Conservation (phyloP, 495 filamentous ascomycete genomes). For the Penicillium turbatum region DNA sequence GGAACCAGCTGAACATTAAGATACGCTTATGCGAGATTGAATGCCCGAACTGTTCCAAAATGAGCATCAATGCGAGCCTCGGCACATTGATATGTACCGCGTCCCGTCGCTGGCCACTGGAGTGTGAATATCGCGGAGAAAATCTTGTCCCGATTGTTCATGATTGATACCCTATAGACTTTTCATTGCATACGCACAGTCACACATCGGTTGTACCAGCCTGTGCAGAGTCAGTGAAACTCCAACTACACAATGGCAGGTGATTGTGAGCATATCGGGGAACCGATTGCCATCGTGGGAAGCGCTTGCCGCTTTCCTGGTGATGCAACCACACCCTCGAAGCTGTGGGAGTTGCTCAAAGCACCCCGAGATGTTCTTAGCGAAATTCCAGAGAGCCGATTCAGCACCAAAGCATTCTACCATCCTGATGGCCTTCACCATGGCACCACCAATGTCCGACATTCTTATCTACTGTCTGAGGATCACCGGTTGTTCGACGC, state of each 20-base stretch:
- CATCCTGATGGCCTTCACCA: slow-evolving; percentile 33
- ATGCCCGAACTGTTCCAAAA: slow-evolving; percentile 1
- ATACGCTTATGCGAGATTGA: not conserved
- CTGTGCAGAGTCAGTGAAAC: slow-evolving; percentile 7
- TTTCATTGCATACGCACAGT: slow-evolving; percentile 1
- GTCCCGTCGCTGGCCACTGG: not conserved
- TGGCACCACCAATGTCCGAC: slow-evolving; percentile 34
- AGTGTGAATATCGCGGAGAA: slow-evolving; percentile 1
- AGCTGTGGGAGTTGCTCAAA: slow-evolving; percentile 36
- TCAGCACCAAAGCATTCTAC: slow-evolving; percentile 39
- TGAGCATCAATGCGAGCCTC: not conserved
- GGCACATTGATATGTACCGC: slow-evolving; percentile 16
- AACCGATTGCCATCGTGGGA: slow-evolving; percentile 46
- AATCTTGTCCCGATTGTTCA: slow-evolving; percentile 3
- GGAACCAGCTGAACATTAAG: slow-evolving; percentile 4
- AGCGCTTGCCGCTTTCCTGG: slow-evolving; percentile 55
- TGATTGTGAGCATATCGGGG: slow-evolving; percentile 5
- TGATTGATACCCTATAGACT: slow-evolving; percentile 8
- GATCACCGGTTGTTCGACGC: slow-evolving; percentile 47
- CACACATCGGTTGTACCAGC: slow-evolving; percentile 3
- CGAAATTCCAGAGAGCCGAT: slow-evolving; percentile 35
- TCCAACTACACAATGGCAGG: slow-evolving; percentile 4
- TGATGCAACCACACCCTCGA: slow-evolving; percentile 29
- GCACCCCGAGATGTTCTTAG: slow-evolving; percentile 32
- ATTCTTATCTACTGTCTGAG: slow-evolving; percentile 44